Percentiles rank a stretch among this genome's conserved stretches.
phyloP scores from a whole-genome alignment of 257 asterid species.

The Scutellaria barbata region DNA sequence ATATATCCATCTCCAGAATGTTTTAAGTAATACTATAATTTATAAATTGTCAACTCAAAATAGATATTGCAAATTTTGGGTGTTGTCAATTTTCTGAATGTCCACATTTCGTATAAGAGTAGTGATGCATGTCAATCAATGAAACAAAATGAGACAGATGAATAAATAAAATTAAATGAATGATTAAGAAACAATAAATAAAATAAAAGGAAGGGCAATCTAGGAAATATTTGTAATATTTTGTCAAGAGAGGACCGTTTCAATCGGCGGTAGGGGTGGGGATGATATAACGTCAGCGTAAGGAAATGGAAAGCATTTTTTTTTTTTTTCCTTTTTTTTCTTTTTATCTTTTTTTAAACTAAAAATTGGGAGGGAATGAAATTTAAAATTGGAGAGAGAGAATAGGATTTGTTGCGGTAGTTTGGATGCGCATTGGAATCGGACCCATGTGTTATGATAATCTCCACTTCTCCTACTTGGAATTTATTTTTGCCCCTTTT shows the following conservation, averaged over 20 bases:
- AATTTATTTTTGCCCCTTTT: no score
- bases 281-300: background rate
- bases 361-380: slow-evolving; percentile 32
- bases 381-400: slow-evolving; percentile 29
- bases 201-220: slow-evolving; percentile 20
- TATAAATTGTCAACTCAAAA: background rate
- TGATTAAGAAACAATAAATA: background rate
- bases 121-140: background rate
- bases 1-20: no score
- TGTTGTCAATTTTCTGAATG: slow-evolving; percentile 1
- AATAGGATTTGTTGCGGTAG: slow-evolving; percentile 14
- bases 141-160: background rate
- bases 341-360: background rate
- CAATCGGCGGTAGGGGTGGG: slow-evolving; percentile 32
- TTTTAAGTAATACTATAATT: no score
- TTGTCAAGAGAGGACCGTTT: slow-evolving; percentile 28
- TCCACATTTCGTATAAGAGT: background rate
- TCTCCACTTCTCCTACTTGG: no score
- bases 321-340: no score
- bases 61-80: background rate
- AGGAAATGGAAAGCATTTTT: slow-evolving; percentile 41
- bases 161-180: background rate
- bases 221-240: slow-evolving; percentile 18
- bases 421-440: slow-evolving; percentile 30
- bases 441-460: background rate